phyloP scores from a whole-genome alignment of 768 basidiomycete genomes.

The Pholiota microspora region DNA sequence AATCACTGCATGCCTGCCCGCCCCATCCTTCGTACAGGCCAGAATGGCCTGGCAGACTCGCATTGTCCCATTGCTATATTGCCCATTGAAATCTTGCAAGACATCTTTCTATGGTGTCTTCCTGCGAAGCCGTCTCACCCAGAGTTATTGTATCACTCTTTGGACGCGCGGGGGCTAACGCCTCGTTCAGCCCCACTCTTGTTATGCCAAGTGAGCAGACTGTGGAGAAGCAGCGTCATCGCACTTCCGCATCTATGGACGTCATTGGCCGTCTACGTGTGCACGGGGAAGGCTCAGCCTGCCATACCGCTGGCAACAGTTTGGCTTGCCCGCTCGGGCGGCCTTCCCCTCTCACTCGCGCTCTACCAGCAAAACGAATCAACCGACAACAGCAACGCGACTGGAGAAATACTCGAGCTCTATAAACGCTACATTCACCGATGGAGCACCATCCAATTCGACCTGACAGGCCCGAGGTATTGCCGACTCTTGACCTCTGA shows the following conservation, averaged over 20 bases:
- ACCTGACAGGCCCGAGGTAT: conserved; percentile 30
- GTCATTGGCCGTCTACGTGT: conserved; percentile 28
- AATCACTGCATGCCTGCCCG: conserved; percentile 2
- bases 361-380: conserved; percentile 33
- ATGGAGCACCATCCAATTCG: conserved; percentile 30
- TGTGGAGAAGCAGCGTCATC: conserved; percentile 40
- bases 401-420: conserved; percentile 28
- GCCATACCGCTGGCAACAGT: conserved; percentile 23
- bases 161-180: conserved; percentile 14
- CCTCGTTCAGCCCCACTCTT: conserved; percentile 29
- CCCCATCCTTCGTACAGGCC: neutral
- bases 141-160: conserved; percentile 10
- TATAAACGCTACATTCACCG: conserved; percentile 28
- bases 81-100: conserved; percentile 28
- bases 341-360: conserved; percentile 29
- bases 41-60: neutral
- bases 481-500: conserved; percentile 19
- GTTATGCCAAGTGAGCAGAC: conserved; percentile 37
- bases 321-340: conserved; percentile 34
- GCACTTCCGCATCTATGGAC: conserved; percentile 41
- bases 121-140: conserved; percentile 10
- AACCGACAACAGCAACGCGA: conserved; percentile 23
- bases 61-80: conserved; percentile 12
- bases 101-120: conserved; percentile 29
- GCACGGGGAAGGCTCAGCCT: conserved; percentile 27